Percentiles rank a stretch among this genome's conserved stretches.
Evolutionary conservation across 2,329 filamentous ascomycete species (phyloP).

Genomic region (Clonostachys rosea): DNA sequence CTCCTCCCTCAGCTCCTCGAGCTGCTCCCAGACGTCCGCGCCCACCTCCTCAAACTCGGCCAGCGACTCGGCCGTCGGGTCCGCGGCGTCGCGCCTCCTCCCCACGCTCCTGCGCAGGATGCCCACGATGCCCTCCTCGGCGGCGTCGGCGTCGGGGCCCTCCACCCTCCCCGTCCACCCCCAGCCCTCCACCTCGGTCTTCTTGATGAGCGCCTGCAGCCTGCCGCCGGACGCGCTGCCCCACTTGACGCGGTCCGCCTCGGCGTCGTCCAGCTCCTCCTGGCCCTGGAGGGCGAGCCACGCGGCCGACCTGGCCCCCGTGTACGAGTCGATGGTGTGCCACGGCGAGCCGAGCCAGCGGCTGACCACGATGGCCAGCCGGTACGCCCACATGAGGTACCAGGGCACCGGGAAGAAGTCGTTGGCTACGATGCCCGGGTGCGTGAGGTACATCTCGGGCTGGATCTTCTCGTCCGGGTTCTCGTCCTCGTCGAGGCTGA

Average conservation of each 20-base stretch:
- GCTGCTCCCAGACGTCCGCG: constrained; percentile 58
- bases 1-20: constrained; percentile 64
- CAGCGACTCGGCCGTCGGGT: constrained; percentile 56
- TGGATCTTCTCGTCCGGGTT: constrained; percentile 3
- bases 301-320: constrained; percentile 69
- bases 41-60: constrained; percentile 60
- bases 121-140: constrained; percentile 34
- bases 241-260: constrained; percentile 69
- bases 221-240: constrained; percentile 63
- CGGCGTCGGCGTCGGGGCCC: constrained; percentile 33
- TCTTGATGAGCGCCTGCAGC: constrained; percentile 59
- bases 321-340: constrained; percentile 76
- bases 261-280: constrained; percentile 52
- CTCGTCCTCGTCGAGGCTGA: constrained; percentile 26
- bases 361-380: constrained; percentile 62
- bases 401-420: constrained; percentile 71
- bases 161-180: constrained; percentile 62
- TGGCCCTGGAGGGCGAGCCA: constrained; percentile 72
- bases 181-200: constrained; percentile 85
- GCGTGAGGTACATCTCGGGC: constrained; percentile 71
- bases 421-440: constrained; percentile 84
- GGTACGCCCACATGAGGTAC: constrained; percentile 67
- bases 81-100: constrained; percentile 51
- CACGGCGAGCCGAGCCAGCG: constrained; percentile 82
- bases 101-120: constrained; percentile 48